Evolutionary conservation across 2,329 filamentous ascomycete genomes (phyloP), one percentile per base, ranked within the genome.

Genomic region (Aspergillus sp.): DNA sequence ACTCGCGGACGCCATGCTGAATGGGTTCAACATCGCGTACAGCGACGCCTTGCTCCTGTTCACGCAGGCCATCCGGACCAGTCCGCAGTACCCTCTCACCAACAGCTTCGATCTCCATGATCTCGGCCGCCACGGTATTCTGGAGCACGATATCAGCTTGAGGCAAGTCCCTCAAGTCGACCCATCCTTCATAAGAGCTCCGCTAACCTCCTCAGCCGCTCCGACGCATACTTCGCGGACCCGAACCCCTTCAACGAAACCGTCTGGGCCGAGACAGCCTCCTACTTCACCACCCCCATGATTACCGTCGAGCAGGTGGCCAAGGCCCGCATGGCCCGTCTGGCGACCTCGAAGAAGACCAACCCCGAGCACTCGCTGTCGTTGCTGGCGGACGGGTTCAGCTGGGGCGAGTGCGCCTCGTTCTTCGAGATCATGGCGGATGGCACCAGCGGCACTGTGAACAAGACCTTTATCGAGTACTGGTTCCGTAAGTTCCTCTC

Each of bases 401-500:
- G 56, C 34, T 52, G 52, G 38, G 56, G 54, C 6, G 56, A 58
- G 42, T 56, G 53, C 34, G 53, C 53, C 1, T 50, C 53, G 7
- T 56, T 56, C 53, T 56, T 56, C 17, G 53, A 56, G 47, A 56
- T 56, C 31, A 50, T 56, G 53, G 53, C 53, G 1, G 53, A 56
- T 38, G 53, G 53, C 13, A 56, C 50, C 2, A 53, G 50, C 2
- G 53, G 53, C 19, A 56, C 50, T 5, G 53, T 56, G 11, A 31
- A 31, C 5, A 53, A 45, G 50, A 47, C 21, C 20, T 56, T 47
- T 19, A 56, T 56, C 25, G 50, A 56, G 10, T 56, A 56, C 29
- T 56, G 53, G 53, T 52, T 56, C 36, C 47, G 53, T 56, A 47
- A 19, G 50, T 23, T 11, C 1, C 3, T 13, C 6, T 16, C 6